These are phyloP conservation scores for Erysimum cheiri DNA, from an alignment of 441 rosid species.

Conservation along the genomic window DNA sequence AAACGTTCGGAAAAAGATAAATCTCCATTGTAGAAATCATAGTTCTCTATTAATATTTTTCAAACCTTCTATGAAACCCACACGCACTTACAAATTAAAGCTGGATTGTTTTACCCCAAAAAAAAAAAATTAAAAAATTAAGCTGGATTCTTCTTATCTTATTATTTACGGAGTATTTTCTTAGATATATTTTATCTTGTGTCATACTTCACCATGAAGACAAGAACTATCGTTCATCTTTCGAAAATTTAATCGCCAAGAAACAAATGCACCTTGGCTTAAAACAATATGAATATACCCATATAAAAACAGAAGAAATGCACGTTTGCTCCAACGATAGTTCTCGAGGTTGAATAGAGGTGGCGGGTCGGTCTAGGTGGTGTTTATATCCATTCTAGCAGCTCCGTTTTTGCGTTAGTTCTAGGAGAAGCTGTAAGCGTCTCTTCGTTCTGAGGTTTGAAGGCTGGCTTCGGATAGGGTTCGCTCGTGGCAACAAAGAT, in stretches of 20 bases:
- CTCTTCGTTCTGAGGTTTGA: no score
- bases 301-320: no score
- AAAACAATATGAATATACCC: background rate
- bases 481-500: no score
- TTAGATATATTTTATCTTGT: background rate
- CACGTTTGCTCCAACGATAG: no score
- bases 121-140: no score
- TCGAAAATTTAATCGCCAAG: background rate
- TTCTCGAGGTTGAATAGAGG: no score
- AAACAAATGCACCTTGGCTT: background rate
- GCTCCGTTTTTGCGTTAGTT: no score
- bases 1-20: background rate
- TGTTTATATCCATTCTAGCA: no score
- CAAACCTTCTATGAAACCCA: background rate
- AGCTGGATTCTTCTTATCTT: background rate
- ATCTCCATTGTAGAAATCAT: background rate
- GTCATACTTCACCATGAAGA: background rate
- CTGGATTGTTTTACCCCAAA: background rate
- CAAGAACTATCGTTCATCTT: background rate
- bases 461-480: no score
- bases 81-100: background rate
- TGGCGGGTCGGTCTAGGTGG: no score
- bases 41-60: background rate
- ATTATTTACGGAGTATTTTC: background rate
- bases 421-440: no score